Base-by-base conservation (phyloP, 257 asterid genomes). In the Fraxinus quadrangulata region DNA sequence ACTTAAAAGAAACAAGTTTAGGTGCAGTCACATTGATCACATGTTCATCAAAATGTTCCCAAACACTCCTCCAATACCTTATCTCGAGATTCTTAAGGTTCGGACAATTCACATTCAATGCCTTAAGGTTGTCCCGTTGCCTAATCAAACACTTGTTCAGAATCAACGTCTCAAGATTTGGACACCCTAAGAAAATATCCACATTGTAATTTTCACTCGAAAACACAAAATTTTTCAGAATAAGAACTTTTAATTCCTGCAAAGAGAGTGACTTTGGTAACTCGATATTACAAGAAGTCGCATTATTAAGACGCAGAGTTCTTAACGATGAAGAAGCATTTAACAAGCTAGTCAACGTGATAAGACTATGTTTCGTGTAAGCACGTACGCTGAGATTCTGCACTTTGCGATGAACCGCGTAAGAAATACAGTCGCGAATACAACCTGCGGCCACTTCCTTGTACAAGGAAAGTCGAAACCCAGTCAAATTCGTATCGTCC, bases 181-280 rank as follows among this genome's bases (percentile, higher is more conserved):
- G 87, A 31, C 92, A 88, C 70, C 90, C 90, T 6, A 36, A 31
- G 61, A 88, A 88, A 51, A 88, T 12, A 66, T 65, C 84, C 36
- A 74, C 85, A 30, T 74, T 85, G 67, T 74, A 85, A 71, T 80
- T 84, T 24, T 34, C 30, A 24, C 81, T 66, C 0, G 77, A 77
- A 65, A 88, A 88, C 23, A 81, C 82, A 12, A 86, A 86, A 13
- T 81, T 83, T 81, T 83, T 86, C 77, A 88, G 87, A 17, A 54
- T 39, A 80, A 88, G 37, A 24, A n/a, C 26, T 72, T 85, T 86
- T 37, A 88, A 85, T 26, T 74, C 85, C 6, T 88, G 85, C 82
- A 84, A 71, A 10, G 61, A 30, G 49, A 83, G 74, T 5, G 84
- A 79, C 26, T 21, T 85, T 2, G 91, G 91, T 85, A 87, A 30